Evolutionary conservation across 108 stramenopile species (phyloP).

Genomic region (Bacterosira constricta): DNA sequence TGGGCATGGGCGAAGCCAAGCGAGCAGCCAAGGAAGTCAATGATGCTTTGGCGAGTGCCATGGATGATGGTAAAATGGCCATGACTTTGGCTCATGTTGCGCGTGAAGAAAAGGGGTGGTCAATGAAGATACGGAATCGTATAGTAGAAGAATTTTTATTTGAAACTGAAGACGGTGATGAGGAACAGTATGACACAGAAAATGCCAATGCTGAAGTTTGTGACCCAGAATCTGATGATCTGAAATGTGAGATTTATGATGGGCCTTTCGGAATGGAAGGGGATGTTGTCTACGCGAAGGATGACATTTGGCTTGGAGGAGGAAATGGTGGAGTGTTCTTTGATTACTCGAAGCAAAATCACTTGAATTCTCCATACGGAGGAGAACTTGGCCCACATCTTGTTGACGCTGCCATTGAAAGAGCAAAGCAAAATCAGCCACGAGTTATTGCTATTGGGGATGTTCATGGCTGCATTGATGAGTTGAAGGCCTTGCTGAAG

Average conservation of each 20-base stretch:
- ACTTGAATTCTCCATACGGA: constrained; percentile 57
- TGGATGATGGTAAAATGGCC: constrained; percentile 78
- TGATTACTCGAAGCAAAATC: constrained; percentile 66
- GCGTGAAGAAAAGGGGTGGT: constrained; percentile 68
- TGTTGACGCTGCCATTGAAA: constrained; percentile 69
- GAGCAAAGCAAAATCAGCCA: constrained; percentile 74
- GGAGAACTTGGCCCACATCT: constrained; percentile 73
- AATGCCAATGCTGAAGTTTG: constrained; percentile 20
- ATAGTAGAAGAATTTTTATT: constrained; percentile 83
- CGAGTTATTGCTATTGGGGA: constrained; percentile 89
- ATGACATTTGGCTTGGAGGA: constrained; percentile 75
- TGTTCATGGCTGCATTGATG: constrained; percentile 95
- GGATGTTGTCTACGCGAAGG: constrained; percentile 51
- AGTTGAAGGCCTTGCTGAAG: constrained; percentile 85
- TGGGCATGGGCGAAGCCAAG: constrained; percentile 51
- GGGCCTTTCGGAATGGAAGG: constrained; percentile 67
- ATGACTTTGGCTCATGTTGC: constrained; percentile 68
- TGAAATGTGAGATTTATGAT: constrained; percentile 44
- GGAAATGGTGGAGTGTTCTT: constrained; percentile 73
- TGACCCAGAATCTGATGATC: constrained; percentile 10
- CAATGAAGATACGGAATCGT: constrained; percentile 61
- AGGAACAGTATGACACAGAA: constrained; percentile 28
- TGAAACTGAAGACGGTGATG: constrained; percentile 70
- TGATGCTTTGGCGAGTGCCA: constrained; percentile 63
- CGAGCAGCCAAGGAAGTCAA: constrained; percentile 58